Evolutionary conservation across 495 filamentous ascomycete species (phyloP), one percentile per base, ranked within the genome.

Genomic region (Trichoderma gamsii): DNA sequence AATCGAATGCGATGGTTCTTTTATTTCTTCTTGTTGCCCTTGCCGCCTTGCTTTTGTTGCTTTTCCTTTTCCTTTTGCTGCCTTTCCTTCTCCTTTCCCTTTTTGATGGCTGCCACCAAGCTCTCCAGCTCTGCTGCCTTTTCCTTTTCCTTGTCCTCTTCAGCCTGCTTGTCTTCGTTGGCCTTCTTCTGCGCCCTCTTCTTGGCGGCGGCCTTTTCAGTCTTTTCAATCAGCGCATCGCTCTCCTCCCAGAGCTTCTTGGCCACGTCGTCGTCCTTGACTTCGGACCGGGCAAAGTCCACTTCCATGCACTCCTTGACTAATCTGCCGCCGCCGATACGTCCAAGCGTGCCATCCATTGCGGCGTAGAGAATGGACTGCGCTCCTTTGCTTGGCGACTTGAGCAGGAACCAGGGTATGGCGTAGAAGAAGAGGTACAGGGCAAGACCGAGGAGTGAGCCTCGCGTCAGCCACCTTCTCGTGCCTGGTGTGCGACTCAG

Each of bases 221-320:
- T 82, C 70, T 83, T 83, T 78, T 93, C 88, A 69, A 98, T 88
- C 73, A 93, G 86, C 77, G 86, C 87, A 79, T 96, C 95, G 74
- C 90, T 96, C 59, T 88, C 83, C 76, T 92, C 85, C 95, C 95
- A 98, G 59, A 99, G 80, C 75, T 87, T 83, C 82, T 92, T 92
- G 59, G 91, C 92, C 52, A 89, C 76, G 63, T 83, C 84, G 71
- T 95, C 91, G 74, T 96, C 88, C 64, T 81, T 81, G n/a, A 98
- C 82, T 72, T 96, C 91, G n/a, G 76, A 78, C 70, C 89, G 81
- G 67, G 86, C 83, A 71, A 83, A 90, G 72, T 87, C 84, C 25
- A 92, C 81, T 77, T 91, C 87, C 65, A 84, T 85, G 73, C 94
- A 97, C 76, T 99, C 95, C 80, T 96, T 97, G 70, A 98, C 79